Evolutionary conservation across 2,329 filamentous ascomycete genomes (phyloP).

Genomic region (Juglanconis juglandina): DNA sequence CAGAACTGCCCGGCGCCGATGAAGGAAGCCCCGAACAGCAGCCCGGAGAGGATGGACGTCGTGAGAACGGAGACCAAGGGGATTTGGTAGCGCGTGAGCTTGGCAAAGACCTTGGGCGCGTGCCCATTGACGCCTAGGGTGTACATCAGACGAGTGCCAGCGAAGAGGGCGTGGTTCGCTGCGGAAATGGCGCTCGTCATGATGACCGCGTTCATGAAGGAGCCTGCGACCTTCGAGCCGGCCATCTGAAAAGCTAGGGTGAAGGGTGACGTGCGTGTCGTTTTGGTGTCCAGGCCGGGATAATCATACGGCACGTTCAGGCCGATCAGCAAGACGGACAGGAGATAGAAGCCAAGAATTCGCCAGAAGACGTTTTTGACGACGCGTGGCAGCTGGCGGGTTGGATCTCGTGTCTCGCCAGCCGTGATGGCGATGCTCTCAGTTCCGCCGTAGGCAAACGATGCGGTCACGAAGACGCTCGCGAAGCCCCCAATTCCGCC

Average conservation of each 20-base stretch:
- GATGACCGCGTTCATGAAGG: slow-evolving; percentile 60
- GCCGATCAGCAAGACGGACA: slow-evolving; percentile 52
- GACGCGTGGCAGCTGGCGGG: slow-evolving; percentile 57
- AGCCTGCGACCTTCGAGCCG: slow-evolving; percentile 51
- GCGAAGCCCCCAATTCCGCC: slow-evolving; percentile 64
- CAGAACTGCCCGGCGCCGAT: slow-evolving; percentile 64
- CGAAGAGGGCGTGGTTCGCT: slow-evolving; percentile 57
- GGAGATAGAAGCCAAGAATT: slow-evolving; percentile 53
- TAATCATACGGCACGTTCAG: slow-evolving; percentile 58
- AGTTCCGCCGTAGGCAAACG: slow-evolving; percentile 60
- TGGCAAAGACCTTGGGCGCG: slow-evolving; percentile 53
- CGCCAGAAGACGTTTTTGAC: slow-evolving; percentile 66
- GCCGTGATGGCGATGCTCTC: slow-evolving; percentile 65
- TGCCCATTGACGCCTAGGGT: slow-evolving; percentile 52
- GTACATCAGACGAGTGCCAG: slow-evolving; percentile 55
- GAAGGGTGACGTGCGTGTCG: slow-evolving; percentile 53
- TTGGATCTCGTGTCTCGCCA: slow-evolving; percentile 62
- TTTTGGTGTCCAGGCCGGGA: slow-evolving; percentile 38
- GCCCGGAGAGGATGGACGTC: slow-evolving; percentile 50
- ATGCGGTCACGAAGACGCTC: slow-evolving; percentile 60
- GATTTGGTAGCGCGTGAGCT: slow-evolving; percentile 45
- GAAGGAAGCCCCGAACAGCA: slow-evolving; percentile 64
- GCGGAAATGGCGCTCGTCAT: slow-evolving; percentile 57
- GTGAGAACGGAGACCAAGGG: slow-evolving; percentile 53
- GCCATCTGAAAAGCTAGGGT: slow-evolving; percentile 60